These are phyloP conservation scores for Penicillium sumatraense DNA, from an alignment of 2,329 filamentous ascomycete genomes.

Conservation along the genomic window DNA sequence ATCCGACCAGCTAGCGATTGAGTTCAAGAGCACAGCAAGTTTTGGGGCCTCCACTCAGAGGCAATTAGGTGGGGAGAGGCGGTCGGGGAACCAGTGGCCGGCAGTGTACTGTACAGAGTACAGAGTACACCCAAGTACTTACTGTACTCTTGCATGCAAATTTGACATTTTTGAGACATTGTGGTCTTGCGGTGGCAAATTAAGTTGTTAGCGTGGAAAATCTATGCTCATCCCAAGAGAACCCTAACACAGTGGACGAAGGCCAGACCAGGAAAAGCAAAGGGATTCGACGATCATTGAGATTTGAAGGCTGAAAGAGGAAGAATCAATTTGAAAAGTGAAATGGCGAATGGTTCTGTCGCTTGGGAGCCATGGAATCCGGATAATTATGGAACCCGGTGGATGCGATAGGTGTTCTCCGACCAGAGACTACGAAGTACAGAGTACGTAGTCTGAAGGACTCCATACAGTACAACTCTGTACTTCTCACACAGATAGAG, in stretches of 20 bases:
- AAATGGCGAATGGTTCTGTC: constrained; percentile 17
- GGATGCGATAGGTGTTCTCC: not conserved
- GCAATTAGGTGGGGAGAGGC: not conserved
- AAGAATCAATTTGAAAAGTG: not conserved
- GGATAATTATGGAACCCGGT: not conserved
- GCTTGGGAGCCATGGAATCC: constrained; percentile 21
- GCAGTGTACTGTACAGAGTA: no score
- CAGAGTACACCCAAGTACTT: no score
- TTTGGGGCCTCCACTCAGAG: not conserved
- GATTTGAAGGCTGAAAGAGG: not conserved
- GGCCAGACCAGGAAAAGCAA: constrained; percentile 1
- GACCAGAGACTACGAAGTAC: not conserved
- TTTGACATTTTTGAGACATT: constrained; percentile 1
- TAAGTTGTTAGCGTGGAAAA: constrained; percentile 13
- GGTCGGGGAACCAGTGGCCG: not conserved
- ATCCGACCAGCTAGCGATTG: not conserved
- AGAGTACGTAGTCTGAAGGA: not conserved
- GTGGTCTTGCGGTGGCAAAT: constrained; percentile 3
- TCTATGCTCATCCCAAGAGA: not conserved
- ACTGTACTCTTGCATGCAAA: no score
- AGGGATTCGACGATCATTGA: constrained; percentile 8
- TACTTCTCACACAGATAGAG: no score
- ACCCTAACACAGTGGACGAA: not conserved
- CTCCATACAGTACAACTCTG: not conserved
- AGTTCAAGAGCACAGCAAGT: constrained; percentile 1